Conservation (phyloP, 2,329 filamentous ascomycete species). For the Fusarium dlaminii region DNA sequence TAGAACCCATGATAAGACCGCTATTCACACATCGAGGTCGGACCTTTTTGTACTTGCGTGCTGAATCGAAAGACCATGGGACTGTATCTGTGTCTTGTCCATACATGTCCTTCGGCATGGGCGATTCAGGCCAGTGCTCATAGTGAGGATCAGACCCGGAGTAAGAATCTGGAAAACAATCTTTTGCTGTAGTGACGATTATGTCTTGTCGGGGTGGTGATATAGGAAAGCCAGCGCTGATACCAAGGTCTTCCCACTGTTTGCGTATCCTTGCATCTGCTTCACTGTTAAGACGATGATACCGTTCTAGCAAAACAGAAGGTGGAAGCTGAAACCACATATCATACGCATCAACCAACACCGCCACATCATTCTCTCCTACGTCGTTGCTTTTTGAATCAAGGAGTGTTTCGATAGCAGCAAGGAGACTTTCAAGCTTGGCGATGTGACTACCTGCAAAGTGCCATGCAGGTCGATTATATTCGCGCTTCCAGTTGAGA, state of each 20-base stretch:
- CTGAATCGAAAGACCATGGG: conserved; percentile 43
- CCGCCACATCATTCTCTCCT: conserved; percentile 46
- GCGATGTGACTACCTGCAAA: conserved; percentile 52
- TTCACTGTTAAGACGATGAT: conserved; percentile 48
- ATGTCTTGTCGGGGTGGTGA: conserved; percentile 45
- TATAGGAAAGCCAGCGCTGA: conserved; percentile 42
- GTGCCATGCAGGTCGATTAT: conserved; percentile 50
- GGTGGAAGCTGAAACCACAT: conserved; percentile 53
- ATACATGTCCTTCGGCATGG: conserved; percentile 48
- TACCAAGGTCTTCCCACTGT: conserved; percentile 35
- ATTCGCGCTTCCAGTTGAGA: conserved; percentile 52
- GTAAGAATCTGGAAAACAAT: conserved; percentile 46
- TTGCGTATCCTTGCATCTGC: conserved; percentile 44
- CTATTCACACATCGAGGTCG: conserved; percentile 49
- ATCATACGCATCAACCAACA: conserved; percentile 52
- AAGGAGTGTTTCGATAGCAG: conserved; percentile 44
- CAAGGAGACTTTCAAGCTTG: conserved; percentile 49
- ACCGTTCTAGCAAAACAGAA: conserved; percentile 49
- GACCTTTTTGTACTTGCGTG: conserved; percentile 46
- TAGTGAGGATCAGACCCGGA: conserved; percentile 51
- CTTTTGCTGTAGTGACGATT: conserved; percentile 48
- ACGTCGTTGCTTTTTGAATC: conserved; percentile 20
- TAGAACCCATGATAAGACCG: conserved; percentile 50
- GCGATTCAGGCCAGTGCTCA: conserved; percentile 50
- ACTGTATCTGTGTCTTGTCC: conserved; percentile 46